These are phyloP conservation scores for Talaromyces stipitatus DNA, from an alignment of 495 filamentous ascomycete genomes.

Conservation along the genomic window DNA sequence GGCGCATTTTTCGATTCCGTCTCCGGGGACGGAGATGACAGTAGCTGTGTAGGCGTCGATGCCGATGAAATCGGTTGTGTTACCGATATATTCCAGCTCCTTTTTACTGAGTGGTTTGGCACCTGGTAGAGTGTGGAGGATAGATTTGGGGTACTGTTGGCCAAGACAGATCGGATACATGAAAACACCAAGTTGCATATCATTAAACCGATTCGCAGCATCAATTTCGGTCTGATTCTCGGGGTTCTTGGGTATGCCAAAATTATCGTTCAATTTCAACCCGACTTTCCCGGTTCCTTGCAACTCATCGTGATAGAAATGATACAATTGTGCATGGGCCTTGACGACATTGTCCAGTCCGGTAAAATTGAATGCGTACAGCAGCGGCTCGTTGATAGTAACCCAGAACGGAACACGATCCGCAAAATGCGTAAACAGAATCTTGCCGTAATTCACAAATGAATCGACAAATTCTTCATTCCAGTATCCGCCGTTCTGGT, in stretches of 20 bases:
- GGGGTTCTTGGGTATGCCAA: conserved; percentile 29
- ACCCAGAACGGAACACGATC: conserved; percentile 39
- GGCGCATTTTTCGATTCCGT: conserved; percentile 27
- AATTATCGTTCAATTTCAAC: conserved; percentile 36
- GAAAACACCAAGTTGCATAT: conserved; percentile 31
- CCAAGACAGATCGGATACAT: conserved; percentile 35
- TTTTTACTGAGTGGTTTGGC: conserved; percentile 21
- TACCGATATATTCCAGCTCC: conserved; percentile 24
- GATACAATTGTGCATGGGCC: conserved; percentile 31
- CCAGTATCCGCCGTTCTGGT: conserved; percentile 26
- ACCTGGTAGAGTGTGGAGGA: conserved; percentile 19
- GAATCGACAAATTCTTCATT: conserved; percentile 27
- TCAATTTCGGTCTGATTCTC: conserved; percentile 24
- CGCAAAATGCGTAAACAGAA: conserved; percentile 31
- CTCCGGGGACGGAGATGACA: conserved; percentile 26
- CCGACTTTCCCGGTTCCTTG: conserved; percentile 30
- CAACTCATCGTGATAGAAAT: conserved; percentile 33
- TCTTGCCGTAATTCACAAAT: conserved; percentile 30
- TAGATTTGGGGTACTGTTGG: conserved; percentile 28
- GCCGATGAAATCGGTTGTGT: conserved; percentile 36
- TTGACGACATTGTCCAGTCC: conserved; percentile 26
- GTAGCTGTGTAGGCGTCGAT: conserved; percentile 41
- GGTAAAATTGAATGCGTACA: conserved; percentile 23
- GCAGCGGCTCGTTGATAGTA: conserved; percentile 38
- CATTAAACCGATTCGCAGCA: conserved; percentile 31